Evolutionary conservation across 2,329 filamentous ascomycete species (phyloP).

Genomic region (Pseudocercospora fijiensis): DNA sequence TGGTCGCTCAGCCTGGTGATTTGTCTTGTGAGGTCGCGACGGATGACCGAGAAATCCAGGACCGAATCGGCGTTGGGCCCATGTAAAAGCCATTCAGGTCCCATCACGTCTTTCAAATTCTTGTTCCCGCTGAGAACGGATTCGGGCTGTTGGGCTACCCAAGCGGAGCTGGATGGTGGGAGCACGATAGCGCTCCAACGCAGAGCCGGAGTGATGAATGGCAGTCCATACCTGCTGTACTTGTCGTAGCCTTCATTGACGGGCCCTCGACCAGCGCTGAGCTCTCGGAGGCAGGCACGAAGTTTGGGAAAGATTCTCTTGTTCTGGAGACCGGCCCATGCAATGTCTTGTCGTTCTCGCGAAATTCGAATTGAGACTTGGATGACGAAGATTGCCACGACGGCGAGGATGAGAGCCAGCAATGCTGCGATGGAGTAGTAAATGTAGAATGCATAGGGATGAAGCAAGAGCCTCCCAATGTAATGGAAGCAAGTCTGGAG

Average conservation of each 20-base stretch:
- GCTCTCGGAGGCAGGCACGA: slow-evolving; percentile 10
- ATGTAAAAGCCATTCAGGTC: slow-evolving; percentile 14
- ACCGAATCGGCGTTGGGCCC: slow-evolving; percentile 12
- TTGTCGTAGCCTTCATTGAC: slow-evolving; percentile 11
- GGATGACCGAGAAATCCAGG: slow-evolving; percentile 21
- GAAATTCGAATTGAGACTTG: slow-evolving; percentile 5
- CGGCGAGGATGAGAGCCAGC: neutral
- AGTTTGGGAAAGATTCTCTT: slow-evolving; percentile 11
- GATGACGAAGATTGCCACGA: neutral
- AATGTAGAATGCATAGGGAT: neutral
- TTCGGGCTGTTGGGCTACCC: slow-evolving; percentile 18
- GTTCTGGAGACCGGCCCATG: slow-evolving; percentile 14
- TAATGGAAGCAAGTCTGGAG: neutral
- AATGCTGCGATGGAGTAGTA: neutral
- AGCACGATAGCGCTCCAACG: slow-evolving; percentile 20
- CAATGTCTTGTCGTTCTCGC: slow-evolving; percentile 4
- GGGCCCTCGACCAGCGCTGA: neutral
- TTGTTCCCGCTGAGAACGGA: slow-evolving; percentile 13
- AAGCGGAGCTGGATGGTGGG: slow-evolving; percentile 15
- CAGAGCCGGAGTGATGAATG: slow-evolving; percentile 15
- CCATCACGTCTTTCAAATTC: slow-evolving; percentile 13
- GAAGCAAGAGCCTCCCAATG: neutral
- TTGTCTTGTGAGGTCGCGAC: slow-evolving; percentile 21
- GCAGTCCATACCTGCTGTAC: slow-evolving; percentile 9
- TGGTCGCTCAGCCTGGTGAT: slow-evolving; percentile 15